Conservation (phyloP, 139 green algal species). For the Coelastrella sp. region DNA sequence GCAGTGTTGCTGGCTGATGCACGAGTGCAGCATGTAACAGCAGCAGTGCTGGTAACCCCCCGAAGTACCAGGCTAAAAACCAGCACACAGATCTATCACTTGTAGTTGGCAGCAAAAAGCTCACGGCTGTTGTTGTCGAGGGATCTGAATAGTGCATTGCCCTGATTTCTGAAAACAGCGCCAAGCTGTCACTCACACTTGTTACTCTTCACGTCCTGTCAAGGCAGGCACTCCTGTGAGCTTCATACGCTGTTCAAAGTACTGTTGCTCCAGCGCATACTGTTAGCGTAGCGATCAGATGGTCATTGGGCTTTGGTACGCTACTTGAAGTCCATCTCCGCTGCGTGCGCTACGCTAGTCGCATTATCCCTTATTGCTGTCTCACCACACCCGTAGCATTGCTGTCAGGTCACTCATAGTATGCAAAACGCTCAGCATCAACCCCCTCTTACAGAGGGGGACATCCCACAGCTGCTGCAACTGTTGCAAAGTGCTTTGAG, state of each 20-base stretch:
- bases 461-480: slow-evolving; percentile 62
- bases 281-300: too few relatives aligned
- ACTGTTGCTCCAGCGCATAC: too few relatives aligned
- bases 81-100: too few relatives aligned
- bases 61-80: too few relatives aligned
- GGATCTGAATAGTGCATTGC: too few relatives aligned
- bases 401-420: neutral
- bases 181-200: neutral
- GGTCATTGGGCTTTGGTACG: neutral
- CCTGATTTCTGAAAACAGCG: neutral
- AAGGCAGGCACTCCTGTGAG: neutral
- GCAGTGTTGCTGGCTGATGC: too few relatives aligned
- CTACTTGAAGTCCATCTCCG: neutral
- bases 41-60: too few relatives aligned
- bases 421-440: neutral
- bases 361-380: neutral
- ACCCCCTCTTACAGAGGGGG: slow-evolving; percentile 33
- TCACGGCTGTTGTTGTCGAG: too few relatives aligned
- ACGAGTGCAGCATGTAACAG: too few relatives aligned
- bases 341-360: neutral
- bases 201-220: neutral
- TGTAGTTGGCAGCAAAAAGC: too few relatives aligned
- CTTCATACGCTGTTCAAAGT: too few relatives aligned
- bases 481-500: slow-evolving; percentile 74
- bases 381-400: neutral